Conservation (phyloP, 2,329 filamentous ascomycete genomes). For the Aspergillus pseudoglaucus region DNA sequence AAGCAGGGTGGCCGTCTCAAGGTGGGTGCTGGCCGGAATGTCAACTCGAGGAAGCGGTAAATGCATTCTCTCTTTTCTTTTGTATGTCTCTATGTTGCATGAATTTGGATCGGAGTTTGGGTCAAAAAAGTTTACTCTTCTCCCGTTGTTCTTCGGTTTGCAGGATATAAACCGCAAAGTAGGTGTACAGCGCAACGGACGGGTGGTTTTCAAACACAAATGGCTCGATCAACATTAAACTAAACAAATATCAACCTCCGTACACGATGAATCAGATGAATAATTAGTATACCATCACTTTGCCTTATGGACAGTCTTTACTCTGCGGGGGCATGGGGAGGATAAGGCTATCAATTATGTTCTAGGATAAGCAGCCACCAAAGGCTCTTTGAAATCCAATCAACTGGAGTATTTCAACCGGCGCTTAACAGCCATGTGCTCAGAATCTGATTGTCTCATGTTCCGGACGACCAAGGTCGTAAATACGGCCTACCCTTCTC, state of each 20-base stretch:
- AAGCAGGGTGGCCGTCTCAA: constrained; percentile 61
- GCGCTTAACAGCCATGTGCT: constrained; percentile 4
- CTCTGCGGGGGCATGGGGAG: too few relatives aligned
- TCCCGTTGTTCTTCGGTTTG: neutral
- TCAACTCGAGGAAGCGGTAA: constrained; percentile 66
- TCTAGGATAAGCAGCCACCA: too few relatives aligned
- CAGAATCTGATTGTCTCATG: neutral
- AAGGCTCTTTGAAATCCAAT: too few relatives aligned
- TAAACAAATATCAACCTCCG: too few relatives aligned
- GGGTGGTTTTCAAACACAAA: too few relatives aligned
- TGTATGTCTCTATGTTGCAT: constrained; percentile 9
- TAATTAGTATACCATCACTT: too few relatives aligned
- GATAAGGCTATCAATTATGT: too few relatives aligned
- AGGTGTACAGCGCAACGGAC: too few relatives aligned
- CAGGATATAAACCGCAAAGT: neutral
- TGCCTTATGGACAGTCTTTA: too few relatives aligned
- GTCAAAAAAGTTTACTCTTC: neutral
- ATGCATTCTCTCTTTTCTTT: constrained; percentile 3
- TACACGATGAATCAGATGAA: too few relatives aligned
- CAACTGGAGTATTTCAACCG: constrained; percentile 15
- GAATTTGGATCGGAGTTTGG: constrained; percentile 12
- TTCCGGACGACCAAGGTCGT: neutral
- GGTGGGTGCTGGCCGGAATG: constrained; percentile 76
- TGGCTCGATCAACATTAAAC: too few relatives aligned
- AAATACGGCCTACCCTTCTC: too few relatives aligned